phyloP scores from a whole-genome alignment of 768 basidiomycete species.

The Suillus subalutaceus region DNA sequence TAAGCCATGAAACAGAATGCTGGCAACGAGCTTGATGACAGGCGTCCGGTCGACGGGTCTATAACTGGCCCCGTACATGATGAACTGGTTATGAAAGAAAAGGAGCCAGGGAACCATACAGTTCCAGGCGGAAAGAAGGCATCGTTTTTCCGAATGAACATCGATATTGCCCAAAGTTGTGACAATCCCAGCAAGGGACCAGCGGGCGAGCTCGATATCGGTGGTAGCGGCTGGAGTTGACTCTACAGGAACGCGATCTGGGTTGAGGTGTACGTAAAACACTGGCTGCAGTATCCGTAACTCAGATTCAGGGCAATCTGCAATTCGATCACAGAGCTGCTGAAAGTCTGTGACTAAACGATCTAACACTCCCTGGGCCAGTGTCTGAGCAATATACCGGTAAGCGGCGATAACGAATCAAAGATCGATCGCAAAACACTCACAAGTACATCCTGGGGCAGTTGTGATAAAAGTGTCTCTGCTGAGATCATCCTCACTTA shows the following conservation, averaged over 20 bases:
- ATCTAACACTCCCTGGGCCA: neutral
- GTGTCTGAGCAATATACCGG: neutral
- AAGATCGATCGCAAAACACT: neutral
- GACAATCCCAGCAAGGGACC: neutral
- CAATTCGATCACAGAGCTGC: neutral
- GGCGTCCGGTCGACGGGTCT: neutral
- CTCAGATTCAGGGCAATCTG: neutral
- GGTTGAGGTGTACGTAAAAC: constrained; percentile 3
- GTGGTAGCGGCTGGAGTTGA: neutral
- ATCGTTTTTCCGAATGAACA: neutral
- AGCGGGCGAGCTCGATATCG: constrained; percentile 4
- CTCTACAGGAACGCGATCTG: constrained; percentile 1
- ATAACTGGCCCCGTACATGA: neutral
- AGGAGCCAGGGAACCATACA: neutral
- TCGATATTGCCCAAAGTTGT: neutral
- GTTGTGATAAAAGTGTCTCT: neutral
- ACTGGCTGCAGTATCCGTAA: neutral
- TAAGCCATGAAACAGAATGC: neutral
- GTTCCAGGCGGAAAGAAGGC: neutral
- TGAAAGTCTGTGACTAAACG: neutral
- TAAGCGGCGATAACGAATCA: neutral
- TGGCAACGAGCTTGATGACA: neutral
- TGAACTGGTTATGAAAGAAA: constrained; percentile 4
- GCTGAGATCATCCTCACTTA: neutral
- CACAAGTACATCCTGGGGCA: neutral